phyloP scores from a whole-genome alignment of 805 yeast species.

The Cyberlindnera americana region DNA sequence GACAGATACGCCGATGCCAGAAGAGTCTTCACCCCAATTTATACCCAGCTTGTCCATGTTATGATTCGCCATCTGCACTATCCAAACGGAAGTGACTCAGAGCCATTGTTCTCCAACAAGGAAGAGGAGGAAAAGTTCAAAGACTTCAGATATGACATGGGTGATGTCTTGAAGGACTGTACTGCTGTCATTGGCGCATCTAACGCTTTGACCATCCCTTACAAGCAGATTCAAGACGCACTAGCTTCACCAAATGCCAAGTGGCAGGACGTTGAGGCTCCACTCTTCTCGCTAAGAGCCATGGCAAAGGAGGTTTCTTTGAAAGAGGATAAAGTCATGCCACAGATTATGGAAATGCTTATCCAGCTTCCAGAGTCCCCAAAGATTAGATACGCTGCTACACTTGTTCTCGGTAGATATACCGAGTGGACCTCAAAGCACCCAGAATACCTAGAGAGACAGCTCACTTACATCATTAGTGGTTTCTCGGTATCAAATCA shows the following conservation, averaged over 20 bases:
- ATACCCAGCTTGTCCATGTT: constrained; percentile 52
- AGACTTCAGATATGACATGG: constrained; percentile 94
- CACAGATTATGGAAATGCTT: constrained; percentile 68
- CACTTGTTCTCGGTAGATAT: constrained; percentile 91
- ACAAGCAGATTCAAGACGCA: constrained; percentile 47
- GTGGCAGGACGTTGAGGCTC: constrained; percentile 91
- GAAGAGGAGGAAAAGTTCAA: constrained; percentile 91
- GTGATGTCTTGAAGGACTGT: constrained; percentile 95
- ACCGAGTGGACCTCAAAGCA: constrained; percentile 92
- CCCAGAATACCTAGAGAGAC: constrained; percentile 76
- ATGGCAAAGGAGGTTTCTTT: constrained; percentile 89
- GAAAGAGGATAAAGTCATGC: constrained; percentile 62
- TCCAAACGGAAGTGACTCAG: constrained; percentile 48
- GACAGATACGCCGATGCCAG: constrained; percentile 55
- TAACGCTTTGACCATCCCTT: constrained; percentile 68
- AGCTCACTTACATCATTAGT: constrained; percentile 75
- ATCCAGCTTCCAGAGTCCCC: constrained; percentile 78
- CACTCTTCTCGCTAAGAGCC: constrained; percentile 82
- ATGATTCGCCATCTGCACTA: constrained; percentile 71
- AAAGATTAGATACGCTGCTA: constrained; percentile 87
- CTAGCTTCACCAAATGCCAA: constrained; percentile 28
- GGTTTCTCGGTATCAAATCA: constrained; percentile 51
- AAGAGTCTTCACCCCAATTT: constrained; percentile 49
- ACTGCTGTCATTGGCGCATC: constrained; percentile 84
- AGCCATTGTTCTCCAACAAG: constrained; percentile 57